Conservation (phyloP, 2,329 filamentous ascomycete species). For the Penicillium olsonii region DNA sequence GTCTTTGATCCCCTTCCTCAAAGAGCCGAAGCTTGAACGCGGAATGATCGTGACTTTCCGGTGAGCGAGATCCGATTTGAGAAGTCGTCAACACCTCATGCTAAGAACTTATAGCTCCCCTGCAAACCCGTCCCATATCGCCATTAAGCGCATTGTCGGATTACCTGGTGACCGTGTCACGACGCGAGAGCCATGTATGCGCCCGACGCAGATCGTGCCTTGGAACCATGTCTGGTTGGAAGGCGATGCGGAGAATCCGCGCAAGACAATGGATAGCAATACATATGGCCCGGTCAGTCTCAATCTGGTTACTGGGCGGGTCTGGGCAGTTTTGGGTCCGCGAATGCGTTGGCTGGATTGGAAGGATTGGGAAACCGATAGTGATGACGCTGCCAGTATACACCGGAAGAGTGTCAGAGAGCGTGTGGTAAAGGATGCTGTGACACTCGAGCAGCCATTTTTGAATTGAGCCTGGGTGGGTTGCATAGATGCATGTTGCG, state of each 20-base stretch:
- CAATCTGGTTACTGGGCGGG: conserved; percentile 72
- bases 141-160: conserved; percentile 81
- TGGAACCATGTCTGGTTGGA: conserved; percentile 92
- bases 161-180: conserved; percentile 76
- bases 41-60: conserved; percentile 74
- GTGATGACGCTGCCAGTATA: conserved; percentile 23
- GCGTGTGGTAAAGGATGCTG: conserved; percentile 40
- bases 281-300: conserved; percentile 82
- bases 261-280: conserved; percentile 79
- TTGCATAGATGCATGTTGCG: not conserved
- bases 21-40: conserved; percentile 60
- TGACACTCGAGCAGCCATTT: conserved; percentile 35
- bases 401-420: conserved; percentile 39
- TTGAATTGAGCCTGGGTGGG: conserved; percentile 16
- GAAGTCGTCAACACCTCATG: not conserved
- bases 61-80: conserved; percentile 17
- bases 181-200: conserved; percentile 64
- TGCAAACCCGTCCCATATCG: conserved; percentile 65
- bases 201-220: conserved; percentile 62
- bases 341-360: conserved; percentile 38
- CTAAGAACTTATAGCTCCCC: conserved; percentile 60
- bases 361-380: conserved; percentile 40
- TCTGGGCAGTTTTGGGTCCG: conserved; percentile 73
- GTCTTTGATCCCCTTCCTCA: conserved; percentile 55
- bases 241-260: conserved; percentile 71